Percentiles rank a stretch among this genome's conserved stretches.
These are phyloP conservation scores for Moesziomyces aphidis DNA, from an alignment of 1,284 basidiomycete species.

Conservation along the genomic window DNA sequence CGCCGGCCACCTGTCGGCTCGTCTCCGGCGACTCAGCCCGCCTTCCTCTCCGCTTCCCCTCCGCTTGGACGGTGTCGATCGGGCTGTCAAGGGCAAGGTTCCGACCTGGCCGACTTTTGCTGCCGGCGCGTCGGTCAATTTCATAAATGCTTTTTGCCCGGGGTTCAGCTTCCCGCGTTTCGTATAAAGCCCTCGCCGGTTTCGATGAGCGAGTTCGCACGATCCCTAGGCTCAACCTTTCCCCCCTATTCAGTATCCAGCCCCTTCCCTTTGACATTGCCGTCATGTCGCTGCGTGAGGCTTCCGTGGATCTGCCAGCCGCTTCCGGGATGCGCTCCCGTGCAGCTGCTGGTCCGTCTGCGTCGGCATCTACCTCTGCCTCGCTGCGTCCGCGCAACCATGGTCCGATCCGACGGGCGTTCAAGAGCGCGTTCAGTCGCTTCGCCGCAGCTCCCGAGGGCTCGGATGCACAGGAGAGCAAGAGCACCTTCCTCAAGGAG, in stretches of 20 bases:
- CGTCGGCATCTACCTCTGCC: background rate
- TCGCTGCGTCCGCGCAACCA: constrained; percentile 13
- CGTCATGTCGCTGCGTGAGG: constrained; percentile 16
- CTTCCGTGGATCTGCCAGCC: background rate
- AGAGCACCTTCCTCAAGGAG: constrained; percentile 40
- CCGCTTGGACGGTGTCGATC: background rate
- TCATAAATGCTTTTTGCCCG: background rate
- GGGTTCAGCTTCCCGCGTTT: background rate
- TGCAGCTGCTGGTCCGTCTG: constrained; percentile 2
- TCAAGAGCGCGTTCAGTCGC: constrained; percentile 21
- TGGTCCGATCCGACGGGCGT: constrained; percentile 15
- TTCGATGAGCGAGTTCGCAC: background rate
- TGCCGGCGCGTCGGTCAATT: background rate
- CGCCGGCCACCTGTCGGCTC: background rate
- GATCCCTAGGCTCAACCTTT: too few relatives aligned
- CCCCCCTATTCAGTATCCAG: background rate
- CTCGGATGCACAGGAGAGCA: constrained; percentile 5
- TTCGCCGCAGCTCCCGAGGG: constrained; percentile 2
- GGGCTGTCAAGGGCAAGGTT: too few relatives aligned
- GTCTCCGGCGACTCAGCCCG: background rate
- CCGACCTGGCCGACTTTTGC: too few relatives aligned
- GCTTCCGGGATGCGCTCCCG: constrained; percentile 5
- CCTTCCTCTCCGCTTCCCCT: too few relatives aligned
- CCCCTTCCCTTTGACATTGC: background rate
- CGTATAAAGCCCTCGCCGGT: background rate